Percentiles rank a stretch among this genome's conserved stretches.
phyloP scores from a whole-genome alignment of 306 rosid species.

The Malus sieversii region DNA sequence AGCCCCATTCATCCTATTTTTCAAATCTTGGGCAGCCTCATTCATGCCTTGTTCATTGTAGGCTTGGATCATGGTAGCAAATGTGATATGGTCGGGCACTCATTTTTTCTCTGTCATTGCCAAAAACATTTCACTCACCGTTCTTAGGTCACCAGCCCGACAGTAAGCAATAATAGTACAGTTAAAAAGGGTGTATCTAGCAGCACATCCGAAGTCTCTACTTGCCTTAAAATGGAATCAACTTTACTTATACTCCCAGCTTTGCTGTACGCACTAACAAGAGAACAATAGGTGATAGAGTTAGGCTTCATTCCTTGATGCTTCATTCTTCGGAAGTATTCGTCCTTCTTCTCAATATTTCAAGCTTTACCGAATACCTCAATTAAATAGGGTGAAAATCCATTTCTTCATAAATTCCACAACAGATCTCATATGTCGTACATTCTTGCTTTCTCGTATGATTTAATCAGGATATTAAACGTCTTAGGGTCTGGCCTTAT shows the following conservation, averaged over 20 bases:
- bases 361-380: slow-evolving; percentile 80
- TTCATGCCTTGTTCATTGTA: slow-evolving; percentile 59
- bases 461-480: slow-evolving; percentile 72
- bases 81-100: slow-evolving; percentile 56
- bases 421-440: slow-evolving; percentile 57
- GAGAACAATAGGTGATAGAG: slow-evolving; percentile 69
- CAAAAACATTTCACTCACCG: slow-evolving; percentile 53
- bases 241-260: slow-evolving; percentile 49
- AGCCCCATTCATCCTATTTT: slow-evolving; percentile 19
- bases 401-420: slow-evolving; percentile 65
- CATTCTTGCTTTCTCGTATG: slow-evolving; percentile 72
- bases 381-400: slow-evolving; percentile 61
- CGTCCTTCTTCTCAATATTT: slow-evolving; percentile 55
- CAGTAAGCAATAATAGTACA: slow-evolving; percentile 51
- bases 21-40: slow-evolving; percentile 50
- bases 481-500: slow-evolving; percentile 65
- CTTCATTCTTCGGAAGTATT: slow-evolving; percentile 61
- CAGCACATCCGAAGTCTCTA: slow-evolving; percentile 42
- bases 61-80: slow-evolving; percentile 63
- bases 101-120: slow-evolving; percentile 62
- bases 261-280: slow-evolving; percentile 67
- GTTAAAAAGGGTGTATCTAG: slow-evolving; percentile 75
- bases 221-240: slow-evolving; percentile 69
- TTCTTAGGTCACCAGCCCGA: slow-evolving; percentile 53
- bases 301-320: slow-evolving; percentile 80